phyloP scores from a whole-genome alignment of 139 green algal species.

The Auxenochlorella pyrenoidosa region DNA sequence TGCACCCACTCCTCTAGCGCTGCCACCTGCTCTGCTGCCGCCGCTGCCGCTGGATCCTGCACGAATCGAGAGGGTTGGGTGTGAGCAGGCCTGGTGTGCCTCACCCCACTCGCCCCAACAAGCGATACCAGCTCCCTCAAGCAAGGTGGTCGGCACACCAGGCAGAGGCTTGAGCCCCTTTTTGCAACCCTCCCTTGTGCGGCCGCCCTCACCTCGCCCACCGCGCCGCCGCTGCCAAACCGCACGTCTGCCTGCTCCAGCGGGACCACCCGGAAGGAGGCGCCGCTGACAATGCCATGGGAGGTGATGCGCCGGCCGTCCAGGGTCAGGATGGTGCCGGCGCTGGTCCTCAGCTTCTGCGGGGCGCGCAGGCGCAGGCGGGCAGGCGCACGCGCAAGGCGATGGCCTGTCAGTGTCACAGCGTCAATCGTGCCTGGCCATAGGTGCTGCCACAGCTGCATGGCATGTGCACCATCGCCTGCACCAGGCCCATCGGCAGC shows the following conservation, averaged over 20 bases:
- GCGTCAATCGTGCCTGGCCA: no score
- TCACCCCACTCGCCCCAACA: no score
- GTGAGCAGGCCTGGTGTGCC: no score
- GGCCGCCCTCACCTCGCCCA: not conserved
- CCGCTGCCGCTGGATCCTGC: constrained; percentile 17
- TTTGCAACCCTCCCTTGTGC: not conserved
- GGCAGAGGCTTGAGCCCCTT: no score
- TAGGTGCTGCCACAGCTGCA: not conserved
- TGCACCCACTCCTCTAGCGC: constrained; percentile 38
- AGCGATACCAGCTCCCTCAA: not conserved
- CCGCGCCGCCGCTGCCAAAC: constrained; percentile 48
- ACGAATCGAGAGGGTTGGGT: not conserved
- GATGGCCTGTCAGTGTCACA: no score
- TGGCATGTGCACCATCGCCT: not conserved
- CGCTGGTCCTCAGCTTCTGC: constrained; percentile 41
- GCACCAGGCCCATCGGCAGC: not conserved
- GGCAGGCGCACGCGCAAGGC: not conserved
- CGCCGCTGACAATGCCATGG: constrained; percentile 68
- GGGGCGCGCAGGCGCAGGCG: not conserved
- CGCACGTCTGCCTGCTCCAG: constrained; percentile 50
- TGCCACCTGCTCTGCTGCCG: not conserved
- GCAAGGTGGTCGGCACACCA: not conserved
- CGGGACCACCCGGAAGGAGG: constrained; percentile 52
- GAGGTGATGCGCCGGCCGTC: constrained; percentile 59
- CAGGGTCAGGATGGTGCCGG: constrained; percentile 69